Base-by-base conservation (phyloP, 1,139 yeast genomes). In the Meyerozyma carpophila region DNA sequence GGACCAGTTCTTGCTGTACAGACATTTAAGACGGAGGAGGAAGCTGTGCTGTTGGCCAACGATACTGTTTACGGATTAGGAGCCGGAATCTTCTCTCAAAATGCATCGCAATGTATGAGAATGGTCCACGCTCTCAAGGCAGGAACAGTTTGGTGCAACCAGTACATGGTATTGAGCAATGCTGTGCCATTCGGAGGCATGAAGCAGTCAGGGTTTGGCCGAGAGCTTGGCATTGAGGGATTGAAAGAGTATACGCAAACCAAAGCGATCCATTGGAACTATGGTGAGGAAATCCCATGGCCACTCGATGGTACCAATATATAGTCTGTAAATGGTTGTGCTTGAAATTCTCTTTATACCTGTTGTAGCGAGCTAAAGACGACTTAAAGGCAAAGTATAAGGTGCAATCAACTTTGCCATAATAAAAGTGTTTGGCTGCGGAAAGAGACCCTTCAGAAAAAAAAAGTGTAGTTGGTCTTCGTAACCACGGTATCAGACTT, bases 51-150 rank as follows among this genome's bases (percentile, higher is more conserved):
- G 13, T 57, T 55, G 51, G 66, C 75, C 48, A 73, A 73, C 50
- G 68, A 65, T 46, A 62, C 75, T 18, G 68, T 66, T 10, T 68
- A 58, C 43, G 78, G 78, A 11, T 78, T 87, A 57, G 95, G 93
- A 58, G 90, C 95, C 45, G 91, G 94, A 62, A 73, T 87, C 45
- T 91, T 86, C 74, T 85, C 95, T 54, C 68, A 68, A 46, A 21
- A 34, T 18, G 37, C 37, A 9, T 34, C 37, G 14, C 37, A 34
- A 18, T 34, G 37, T 34, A 34, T 34, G 37, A 52, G 47, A 24
- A 36, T 79, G 45, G 71, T 75, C 66, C 79, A 75, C 53, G 84
- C 84, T 32, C 47, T 56, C 38, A 49, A 50, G 47, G 55, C 63
- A 6, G 65, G 65, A 37, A 59, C 64, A 11, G 50, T 61, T 21